Conservation (phyloP, 805 yeast genomes). For the Cyberlindnera veronae region DNA sequence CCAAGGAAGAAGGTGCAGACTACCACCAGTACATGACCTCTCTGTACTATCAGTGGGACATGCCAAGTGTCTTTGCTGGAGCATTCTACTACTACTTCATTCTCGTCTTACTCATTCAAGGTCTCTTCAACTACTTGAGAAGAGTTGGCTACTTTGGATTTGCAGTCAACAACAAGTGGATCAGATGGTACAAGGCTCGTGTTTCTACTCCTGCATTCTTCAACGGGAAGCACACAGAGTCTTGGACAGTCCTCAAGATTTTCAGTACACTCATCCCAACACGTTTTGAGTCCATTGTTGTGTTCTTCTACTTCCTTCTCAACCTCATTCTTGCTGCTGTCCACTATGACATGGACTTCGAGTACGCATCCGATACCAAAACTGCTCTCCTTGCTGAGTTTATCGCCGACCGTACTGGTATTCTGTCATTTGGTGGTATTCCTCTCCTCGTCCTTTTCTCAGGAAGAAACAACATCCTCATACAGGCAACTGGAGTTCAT, state of each 20-base stretch:
- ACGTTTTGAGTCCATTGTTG: constrained; percentile 28
- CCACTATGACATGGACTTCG: constrained; percentile 10
- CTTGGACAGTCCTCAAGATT: not conserved
- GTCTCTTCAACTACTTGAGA: constrained; percentile 30
- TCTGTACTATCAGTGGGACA: constrained; percentile 20
- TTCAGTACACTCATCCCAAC: constrained; percentile 24
- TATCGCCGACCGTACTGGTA: constrained; percentile 25
- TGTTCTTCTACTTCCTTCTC: constrained; percentile 31
- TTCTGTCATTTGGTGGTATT: constrained; percentile 33
- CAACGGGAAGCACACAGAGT: constrained; percentile 16
- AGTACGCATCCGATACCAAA: not conserved
- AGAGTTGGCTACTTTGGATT: constrained; percentile 19
- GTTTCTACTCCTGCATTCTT: constrained; percentile 23
- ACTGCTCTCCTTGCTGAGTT: not conserved
- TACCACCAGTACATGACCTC: constrained; percentile 5
- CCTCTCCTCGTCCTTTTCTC: constrained; percentile 62
- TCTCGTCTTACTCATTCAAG: constrained; percentile 35
- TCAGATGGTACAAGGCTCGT: constrained; percentile 20
- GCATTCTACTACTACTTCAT: constrained; percentile 38
- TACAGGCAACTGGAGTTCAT: constrained; percentile 58
- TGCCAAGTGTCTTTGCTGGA: constrained; percentile 24
- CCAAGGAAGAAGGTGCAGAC: not conserved
- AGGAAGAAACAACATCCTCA: constrained; percentile 67
- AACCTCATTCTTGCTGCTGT: constrained; percentile 16
- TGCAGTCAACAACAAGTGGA: constrained; percentile 10